These are phyloP conservation scores for Chloropicon primus DNA, from an alignment of 139 green algal genomes.

Conservation along the genomic window DNA sequence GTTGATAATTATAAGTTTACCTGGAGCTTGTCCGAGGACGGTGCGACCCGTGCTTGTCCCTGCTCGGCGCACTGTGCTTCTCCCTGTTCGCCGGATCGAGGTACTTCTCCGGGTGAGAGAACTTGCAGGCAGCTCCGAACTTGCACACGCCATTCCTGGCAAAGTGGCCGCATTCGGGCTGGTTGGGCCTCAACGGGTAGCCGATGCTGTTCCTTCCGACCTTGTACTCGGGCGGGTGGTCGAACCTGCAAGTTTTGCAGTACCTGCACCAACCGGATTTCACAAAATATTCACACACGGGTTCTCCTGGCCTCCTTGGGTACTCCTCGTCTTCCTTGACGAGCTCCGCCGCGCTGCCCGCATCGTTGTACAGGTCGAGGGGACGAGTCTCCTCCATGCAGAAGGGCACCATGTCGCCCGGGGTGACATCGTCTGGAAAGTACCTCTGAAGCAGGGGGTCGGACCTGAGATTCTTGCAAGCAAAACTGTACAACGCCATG, in stretches of 20 bases:
- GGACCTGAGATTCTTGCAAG: slow-evolving; percentile 28
- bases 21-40: not conserved
- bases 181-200: not conserved
- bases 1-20: not conserved
- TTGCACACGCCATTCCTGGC: slow-evolving; percentile 2
- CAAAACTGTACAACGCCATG: slow-evolving; percentile 65
- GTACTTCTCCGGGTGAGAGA: slow-evolving; percentile 3
- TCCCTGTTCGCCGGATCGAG: not conserved
- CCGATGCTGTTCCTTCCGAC: not conserved
- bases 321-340: slow-evolving; percentile 1
- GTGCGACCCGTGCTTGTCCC: not conserved
- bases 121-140: slow-evolving; percentile 7
- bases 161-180: not conserved
- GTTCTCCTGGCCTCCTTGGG: not conserved
- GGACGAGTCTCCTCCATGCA: not conserved
- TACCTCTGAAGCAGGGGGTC: slow-evolving; percentile 46
- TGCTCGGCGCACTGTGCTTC: not conserved
- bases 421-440: slow-evolving; percentile 20
- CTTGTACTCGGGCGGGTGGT: not conserved
- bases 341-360: not conserved
- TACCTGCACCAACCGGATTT: not conserved
- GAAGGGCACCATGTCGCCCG: slow-evolving; percentile 10
- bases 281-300: not conserved
- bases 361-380: too few species aligned
- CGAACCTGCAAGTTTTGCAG: not conserved